Evolutionary conservation across 2,329 filamentous ascomycete species (phyloP), one percentile per base, ranked within the genome.

Genomic region (Apiospora koreana): DNA sequence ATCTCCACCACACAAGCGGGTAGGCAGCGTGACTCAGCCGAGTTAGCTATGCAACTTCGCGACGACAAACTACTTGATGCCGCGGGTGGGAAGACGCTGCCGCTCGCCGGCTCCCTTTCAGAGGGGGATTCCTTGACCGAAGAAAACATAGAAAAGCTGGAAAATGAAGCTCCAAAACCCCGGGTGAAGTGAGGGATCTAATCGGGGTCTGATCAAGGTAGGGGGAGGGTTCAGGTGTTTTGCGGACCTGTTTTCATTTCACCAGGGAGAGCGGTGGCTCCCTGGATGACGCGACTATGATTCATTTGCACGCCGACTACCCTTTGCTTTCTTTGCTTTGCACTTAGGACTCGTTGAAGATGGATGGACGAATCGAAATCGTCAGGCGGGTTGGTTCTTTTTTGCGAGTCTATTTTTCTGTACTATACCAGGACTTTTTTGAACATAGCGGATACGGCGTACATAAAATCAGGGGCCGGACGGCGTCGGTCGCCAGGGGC

Each of bases 71-170:
- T 86, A 62, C 83, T 86, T 68, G 84, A 82, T 64, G 84, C 84
- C 2, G 84, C 83, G 0, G 83, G 84, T 5, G 80, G 80, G 3
- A 74, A 70, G 7, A 77, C 80, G 31, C 73, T 75, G 18, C 42
- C 68, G n/a, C 64, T 70, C 28, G 67, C 62, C 18, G 69, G 18
- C 10, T 35, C 58, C 2, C 64, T 80, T 38, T 78, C 82, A 12
- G 81, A 80, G 48, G 82, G 82, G 3, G 84, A 87, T 69, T 83
- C 83, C 6, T 74, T 89, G 72, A 89, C 87, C 1, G 84, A 87
- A 72, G 86, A 86, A 75, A 89, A 89, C 73, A 79, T 89, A 65
- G 85, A 83, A 45, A 86, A 80, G 71, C 74, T 88, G 67, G 69
- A 64, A 16, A 42, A 31, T 12, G 65, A 62, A 41, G 64, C 43